A percentile compares a stretch with the other conserved stretches of the same genome.
phyloP scores from a whole-genome alignment of 805 yeast species.

The Metschnikowia santaceciliae region DNA sequence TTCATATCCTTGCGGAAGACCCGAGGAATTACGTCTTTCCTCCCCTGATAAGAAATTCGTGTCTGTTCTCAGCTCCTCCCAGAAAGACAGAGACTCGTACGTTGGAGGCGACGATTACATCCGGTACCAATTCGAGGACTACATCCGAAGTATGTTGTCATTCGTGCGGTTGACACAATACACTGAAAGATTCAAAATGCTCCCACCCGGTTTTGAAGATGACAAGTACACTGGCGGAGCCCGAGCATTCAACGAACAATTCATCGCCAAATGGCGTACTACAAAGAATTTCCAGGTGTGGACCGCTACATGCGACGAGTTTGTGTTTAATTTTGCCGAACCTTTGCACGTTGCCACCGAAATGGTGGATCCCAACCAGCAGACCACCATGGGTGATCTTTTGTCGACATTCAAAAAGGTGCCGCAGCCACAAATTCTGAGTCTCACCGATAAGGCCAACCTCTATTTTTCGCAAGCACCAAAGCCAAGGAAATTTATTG shows the following conservation, averaged over 20 bases:
- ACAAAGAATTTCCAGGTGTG: conserved; percentile 38
- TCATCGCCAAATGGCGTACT: conserved; percentile 30
- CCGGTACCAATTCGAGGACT: conserved; percentile 85
- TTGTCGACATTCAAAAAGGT: conserved; percentile 15
- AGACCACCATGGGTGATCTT: conserved; percentile 14
- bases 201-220: conserved; percentile 42
- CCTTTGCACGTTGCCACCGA: conserved; percentile 36
- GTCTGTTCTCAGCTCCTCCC: conserved; percentile 48
- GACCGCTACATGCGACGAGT: conserved; percentile 40
- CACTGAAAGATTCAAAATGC: conserved; percentile 31
- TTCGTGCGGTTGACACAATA: conserved; percentile 68
- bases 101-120: conserved; percentile 73
- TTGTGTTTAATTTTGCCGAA: conserved; percentile 40
- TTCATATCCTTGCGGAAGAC: conserved; percentile 38
- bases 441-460: conserved; percentile 11
- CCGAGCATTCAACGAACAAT: conserved; percentile 28
- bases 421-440: conserved; percentile 5
- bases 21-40: conserved; percentile 31
- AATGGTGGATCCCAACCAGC: conserved; percentile 11
- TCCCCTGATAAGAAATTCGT: conserved; percentile 71
- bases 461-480: conserved; percentile 14
- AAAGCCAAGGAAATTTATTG: conserved; percentile 18
- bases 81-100: conserved; percentile 27
- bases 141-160: conserved; percentile 70
- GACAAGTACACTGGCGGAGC: conserved; percentile 25